A percentile compares a stretch with the other conserved stretches of the same genome.
phyloP scores from a whole-genome alignment of 768 basidiomycete species.

The Tylopilus cervinicoccineus region DNA sequence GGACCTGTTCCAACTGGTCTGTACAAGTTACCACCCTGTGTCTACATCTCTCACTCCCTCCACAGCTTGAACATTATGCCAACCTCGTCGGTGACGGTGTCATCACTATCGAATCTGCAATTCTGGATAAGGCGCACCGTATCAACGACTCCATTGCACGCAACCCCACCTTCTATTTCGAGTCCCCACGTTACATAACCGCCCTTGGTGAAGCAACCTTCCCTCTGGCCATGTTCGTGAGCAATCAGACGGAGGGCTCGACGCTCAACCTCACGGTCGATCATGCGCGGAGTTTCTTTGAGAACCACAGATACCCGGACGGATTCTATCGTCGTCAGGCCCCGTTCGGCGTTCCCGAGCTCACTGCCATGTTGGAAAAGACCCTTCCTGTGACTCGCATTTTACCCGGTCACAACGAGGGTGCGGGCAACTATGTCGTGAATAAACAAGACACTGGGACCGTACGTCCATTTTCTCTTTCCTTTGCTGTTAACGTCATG shows the following conservation, averaged over 20 bases:
- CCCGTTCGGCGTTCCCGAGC: slow-evolving; percentile 3
- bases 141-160: slow-evolving; percentile 26
- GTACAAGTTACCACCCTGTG: neutral
- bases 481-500: neutral
- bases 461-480: neutral
- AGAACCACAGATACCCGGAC: slow-evolving; percentile 13
- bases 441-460: slow-evolving; percentile 7
- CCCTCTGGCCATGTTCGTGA: slow-evolving; percentile 23
- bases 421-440: slow-evolving; percentile 13
- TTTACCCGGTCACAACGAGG: slow-evolving; percentile 15
- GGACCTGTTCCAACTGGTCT: slow-evolving; percentile 19
- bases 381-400: neutral
- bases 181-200: slow-evolving; percentile 15
- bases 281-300: slow-evolving; percentile 18
- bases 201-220: slow-evolving; percentile 20
- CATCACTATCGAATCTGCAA: slow-evolving; percentile 21
- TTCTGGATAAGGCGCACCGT: slow-evolving; percentile 17
- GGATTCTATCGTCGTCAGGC: slow-evolving; percentile 19
- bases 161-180: slow-evolving; percentile 22
- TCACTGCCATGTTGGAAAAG: neutral
- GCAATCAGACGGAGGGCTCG: slow-evolving; percentile 18
- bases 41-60: neutral
- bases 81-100: slow-evolving; percentile 15
- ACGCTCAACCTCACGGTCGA: slow-evolving; percentile 14
- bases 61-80: slow-evolving; percentile 15